Evolutionary conservation across 2,329 filamentous ascomycete genomes (phyloP), one percentile per base, ranked within the genome.

Genomic region (Nothophoma quercina): DNA sequence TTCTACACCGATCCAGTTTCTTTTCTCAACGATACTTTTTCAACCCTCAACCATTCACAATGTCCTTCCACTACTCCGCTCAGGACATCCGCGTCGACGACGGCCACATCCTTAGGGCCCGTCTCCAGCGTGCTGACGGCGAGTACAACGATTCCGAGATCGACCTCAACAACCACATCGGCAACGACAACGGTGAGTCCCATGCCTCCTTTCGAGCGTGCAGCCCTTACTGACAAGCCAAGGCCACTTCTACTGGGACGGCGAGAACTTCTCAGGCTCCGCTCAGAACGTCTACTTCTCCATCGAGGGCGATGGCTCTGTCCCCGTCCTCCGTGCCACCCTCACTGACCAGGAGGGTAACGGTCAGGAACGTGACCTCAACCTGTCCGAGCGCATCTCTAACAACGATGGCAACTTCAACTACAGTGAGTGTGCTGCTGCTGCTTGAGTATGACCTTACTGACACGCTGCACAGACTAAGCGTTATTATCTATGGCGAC

Each of bases 311-410:
- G 80, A 73, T 19, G 80, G 74, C 16, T 58, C 65, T 1, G 75
- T 81, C 18, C 82, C 83, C 29, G 64, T 86, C 35, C 81, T 87
- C 36, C 81, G 83, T 15, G 83, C 83, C 29, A 52, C 38, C 0
- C 76, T 86, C 25, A 62, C 52, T 30, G 75, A 78, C 25, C 40
- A 67, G 1, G 73, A 81, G 0, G 82, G 82, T 30, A 72, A 83
- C 15, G 45, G 51, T 1, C 51, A 72, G 1, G 51, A 69, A 6
- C 70, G 75, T 29, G 77, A 86, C 60, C 58, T 86, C 58, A 86
- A 87, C 74, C 77, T 87, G 5, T 68, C 78, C 2, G 82, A 85
- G 77, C 75, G 80, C 52, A 76, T 87, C 46, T 69, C 70, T 52
- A 86, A 86, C 71, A 60, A 79, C 16, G 66, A 82, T 59, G 84